Base-by-base conservation (phyloP, 768 basidiomycete species). In the Psilocybe tampanensis region DNA sequence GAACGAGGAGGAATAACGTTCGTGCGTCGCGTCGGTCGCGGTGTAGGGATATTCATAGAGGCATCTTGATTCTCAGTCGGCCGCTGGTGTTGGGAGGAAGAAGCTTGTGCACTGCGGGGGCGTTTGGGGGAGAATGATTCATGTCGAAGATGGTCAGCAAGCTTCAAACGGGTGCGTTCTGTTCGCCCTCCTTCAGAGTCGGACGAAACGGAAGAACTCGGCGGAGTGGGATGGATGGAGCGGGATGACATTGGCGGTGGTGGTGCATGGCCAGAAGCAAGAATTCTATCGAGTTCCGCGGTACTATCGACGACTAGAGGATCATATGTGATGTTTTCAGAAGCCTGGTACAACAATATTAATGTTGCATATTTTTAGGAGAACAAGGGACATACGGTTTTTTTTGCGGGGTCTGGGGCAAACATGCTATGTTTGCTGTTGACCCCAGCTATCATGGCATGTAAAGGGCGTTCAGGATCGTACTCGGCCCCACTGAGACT, bases 401-500 rank as follows among this genome's bases (percentile, higher is more conserved):
- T 74, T 70, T 76, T 80, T 8, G 82, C 81, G 2, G 75, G 72
- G 58, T 86, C 81, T 42, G 73, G 66, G 60, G 84, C 83, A 52
- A 86, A 81, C 60, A 83, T 75, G 68, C 82, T 86, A 58, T 85
- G 72, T 61, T 78, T 80, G 54, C 76, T 78, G 55, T 80, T 78
- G 18, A 82, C 84, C 52, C 83, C 83, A 24, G 81, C 84, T 52
- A 93, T 82, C 68, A 94, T 89, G 22, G 84, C 82, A 58, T 88
- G 80, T 29, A 94, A 69, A 0, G 90, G 89, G 19, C 92, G 78
- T 32, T 94, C 92, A 3, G 92, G 92, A 68, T 94, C 92, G 60
- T 90, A 94, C 66, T 94, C 92, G 41, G 88, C 88, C 36, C 86
- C 90, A 68, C 86, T 90, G 50, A 89, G 66, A 63, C 85, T 79